Evolutionary conservation across 2,329 filamentous ascomycete genomes (phyloP).

Genomic region (Huntiella decipiens): DNA sequence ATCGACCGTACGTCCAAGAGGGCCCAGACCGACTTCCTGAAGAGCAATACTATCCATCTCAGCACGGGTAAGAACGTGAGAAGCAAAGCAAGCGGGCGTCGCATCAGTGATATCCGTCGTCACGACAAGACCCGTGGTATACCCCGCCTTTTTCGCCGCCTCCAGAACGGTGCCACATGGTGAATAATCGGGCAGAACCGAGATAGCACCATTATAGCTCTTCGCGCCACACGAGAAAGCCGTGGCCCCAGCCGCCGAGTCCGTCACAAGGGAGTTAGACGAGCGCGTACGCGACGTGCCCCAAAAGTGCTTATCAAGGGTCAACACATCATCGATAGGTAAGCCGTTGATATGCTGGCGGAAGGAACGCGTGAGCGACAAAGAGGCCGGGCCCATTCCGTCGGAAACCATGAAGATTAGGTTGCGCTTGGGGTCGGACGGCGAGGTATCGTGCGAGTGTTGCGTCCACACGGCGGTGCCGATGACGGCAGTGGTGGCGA

Average conservation of each 20-base stretch:
- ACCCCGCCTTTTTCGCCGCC: slow-evolving; percentile 79
- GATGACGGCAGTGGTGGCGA: slow-evolving; percentile 63
- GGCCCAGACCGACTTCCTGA: slow-evolving; percentile 78
- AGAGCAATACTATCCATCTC: slow-evolving; percentile 84
- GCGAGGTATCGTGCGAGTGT: slow-evolving; percentile 30
- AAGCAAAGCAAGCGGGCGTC: slow-evolving; percentile 85
- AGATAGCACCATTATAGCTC: slow-evolving; percentile 94
- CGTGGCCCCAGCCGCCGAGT: slow-evolving; percentile 91
- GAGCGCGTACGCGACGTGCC: slow-evolving; percentile 78
- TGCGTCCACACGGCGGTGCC: slow-evolving; percentile 61
- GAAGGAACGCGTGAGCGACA: slow-evolving; percentile 73
- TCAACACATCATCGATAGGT: slow-evolving; percentile 55
- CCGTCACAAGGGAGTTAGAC: slow-evolving; percentile 69
- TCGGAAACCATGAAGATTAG: slow-evolving; percentile 98
- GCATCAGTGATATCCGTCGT: slow-evolving; percentile 92
- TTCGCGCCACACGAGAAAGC: slow-evolving; percentile 86
- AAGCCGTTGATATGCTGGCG: slow-evolving; percentile 58
- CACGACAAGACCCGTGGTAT: slow-evolving; percentile 82
- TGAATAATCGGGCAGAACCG: slow-evolving; percentile 63
- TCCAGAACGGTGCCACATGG: slow-evolving; percentile 88
- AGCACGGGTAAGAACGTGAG: slow-evolving; percentile 59
- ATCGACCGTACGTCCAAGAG: slow-evolving; percentile 73
- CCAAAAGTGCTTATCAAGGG: slow-evolving; percentile 75
- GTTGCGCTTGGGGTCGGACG: slow-evolving; percentile 53
- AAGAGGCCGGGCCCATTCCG: slow-evolving; percentile 88